Evolutionary conservation across 208 protist genomes (phyloP).

Genomic region (Jaenimonas drosophilae): DNA sequence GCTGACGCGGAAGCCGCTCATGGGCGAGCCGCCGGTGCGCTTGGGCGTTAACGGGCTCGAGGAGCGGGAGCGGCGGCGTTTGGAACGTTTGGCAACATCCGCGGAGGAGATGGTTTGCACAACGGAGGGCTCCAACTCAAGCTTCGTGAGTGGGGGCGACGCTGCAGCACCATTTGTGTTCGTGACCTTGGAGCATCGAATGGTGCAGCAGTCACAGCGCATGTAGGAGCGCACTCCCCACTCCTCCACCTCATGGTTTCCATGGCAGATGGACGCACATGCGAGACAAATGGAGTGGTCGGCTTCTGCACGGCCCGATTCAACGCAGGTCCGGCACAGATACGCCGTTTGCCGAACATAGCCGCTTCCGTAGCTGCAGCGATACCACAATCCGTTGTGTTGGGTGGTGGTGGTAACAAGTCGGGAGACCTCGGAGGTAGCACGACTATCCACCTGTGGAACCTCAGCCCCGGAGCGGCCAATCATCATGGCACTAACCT

Average conservation of each 20-base stretch:
- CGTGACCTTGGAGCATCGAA: constrained; percentile 15
- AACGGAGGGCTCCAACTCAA: background rate
- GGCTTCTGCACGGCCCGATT: constrained; percentile 37
- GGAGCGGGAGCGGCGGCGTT: constrained; percentile 37
- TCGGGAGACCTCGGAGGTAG: constrained; percentile 47
- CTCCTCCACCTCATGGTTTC: constrained; percentile 71
- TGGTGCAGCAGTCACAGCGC: constrained; percentile 84
- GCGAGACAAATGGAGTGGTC: constrained; percentile 66
- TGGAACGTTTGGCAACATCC: constrained; percentile 1
- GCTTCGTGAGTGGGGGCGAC: no score
- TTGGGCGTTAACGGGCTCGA: constrained; percentile 31
- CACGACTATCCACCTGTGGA: constrained; percentile 34
- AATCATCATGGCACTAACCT: constrained; percentile 54
- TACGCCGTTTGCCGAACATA: constrained; percentile 72
- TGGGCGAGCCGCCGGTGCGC: constrained; percentile 21
- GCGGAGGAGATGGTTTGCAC: background rate
- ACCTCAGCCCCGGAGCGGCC: constrained; percentile 26
- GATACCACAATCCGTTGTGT: constrained; percentile 51
- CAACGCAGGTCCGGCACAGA: constrained; percentile 72
- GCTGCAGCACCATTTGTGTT: background rate
- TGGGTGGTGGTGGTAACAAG: constrained; percentile 62
- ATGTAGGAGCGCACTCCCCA: constrained; percentile 77
- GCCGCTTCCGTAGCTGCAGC: constrained; percentile 63
- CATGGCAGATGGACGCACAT: constrained; percentile 76
- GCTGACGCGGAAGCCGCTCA: constrained; percentile 20